Conservation (phyloP, 2,329 filamentous ascomycete genomes). For the Cladophialophora psammophila region DNA sequence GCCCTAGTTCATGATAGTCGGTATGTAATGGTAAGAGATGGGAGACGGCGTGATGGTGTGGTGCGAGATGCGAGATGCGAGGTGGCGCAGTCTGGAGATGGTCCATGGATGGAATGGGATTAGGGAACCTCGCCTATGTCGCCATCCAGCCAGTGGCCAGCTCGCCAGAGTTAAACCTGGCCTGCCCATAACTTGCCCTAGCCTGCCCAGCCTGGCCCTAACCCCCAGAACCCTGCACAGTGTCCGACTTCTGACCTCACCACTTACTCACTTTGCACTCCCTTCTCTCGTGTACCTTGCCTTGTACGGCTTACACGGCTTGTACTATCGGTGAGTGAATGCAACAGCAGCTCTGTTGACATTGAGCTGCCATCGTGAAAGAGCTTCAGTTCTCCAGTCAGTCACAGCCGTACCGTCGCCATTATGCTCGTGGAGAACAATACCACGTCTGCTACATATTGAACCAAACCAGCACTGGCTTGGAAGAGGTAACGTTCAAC, state of each 20-base stretch:
- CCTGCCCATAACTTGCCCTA: neutral
- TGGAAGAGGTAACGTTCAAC: neutral
- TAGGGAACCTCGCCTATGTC: neutral
- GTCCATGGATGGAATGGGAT: neutral
- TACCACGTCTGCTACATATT: neutral
- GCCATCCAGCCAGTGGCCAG: neutral
- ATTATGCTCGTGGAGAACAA: neutral
- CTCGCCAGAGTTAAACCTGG: too few species aligned
- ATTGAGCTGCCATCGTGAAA: neutral
- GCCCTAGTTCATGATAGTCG: neutral
- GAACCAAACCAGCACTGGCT: neutral
- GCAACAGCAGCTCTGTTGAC: neutral
- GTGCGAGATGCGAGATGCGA: too few species aligned
- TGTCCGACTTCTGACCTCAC: slow-evolving; percentile 15
- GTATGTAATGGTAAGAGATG: too few species aligned
- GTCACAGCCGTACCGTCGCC: neutral
- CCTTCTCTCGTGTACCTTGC: neutral
- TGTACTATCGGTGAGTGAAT: slow-evolving; percentile 7
- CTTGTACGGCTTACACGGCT: slow-evolving; percentile 1
- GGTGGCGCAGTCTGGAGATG: too few species aligned
- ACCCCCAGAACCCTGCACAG: slow-evolving; percentile 8
- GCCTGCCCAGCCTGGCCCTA: neutral
- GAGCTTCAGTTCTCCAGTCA: neutral
- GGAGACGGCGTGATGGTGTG: too few species aligned
- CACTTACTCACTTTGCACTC: neutral